Evolutionary conservation across 2,329 filamentous ascomycete genomes (phyloP), one percentile per base, ranked within the genome.

Genomic region (Didymella segeticola): DNA sequence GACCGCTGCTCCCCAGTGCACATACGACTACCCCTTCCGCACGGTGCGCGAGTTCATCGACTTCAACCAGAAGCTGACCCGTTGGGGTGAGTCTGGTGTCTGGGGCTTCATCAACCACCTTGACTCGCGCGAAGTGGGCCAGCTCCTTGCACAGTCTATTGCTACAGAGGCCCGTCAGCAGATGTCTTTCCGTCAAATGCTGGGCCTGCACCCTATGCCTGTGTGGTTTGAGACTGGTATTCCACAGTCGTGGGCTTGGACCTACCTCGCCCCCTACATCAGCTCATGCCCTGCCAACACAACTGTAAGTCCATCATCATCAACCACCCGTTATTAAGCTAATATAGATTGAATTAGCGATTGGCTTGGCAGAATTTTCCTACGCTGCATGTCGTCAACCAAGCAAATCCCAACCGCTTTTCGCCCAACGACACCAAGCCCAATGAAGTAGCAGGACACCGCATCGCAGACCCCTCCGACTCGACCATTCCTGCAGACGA

Each of bases 281-380:
- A 86, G 84, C 29, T 87, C 82, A 5, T 96, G 91, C 72, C 90
- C 91, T 0, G 77, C 76, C 36, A 85, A 88, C 70, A 86, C 88
- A 62, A 93, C 89, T 1, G 41, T 43, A 33, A 43, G 41, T 10
- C 23, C 11, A 3, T 23, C 39, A 4, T 23, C 11, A 31, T 15
- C 17, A 31, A 15, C 12, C 6, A 31, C n/a, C 5, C 10, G n/a
- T n/a, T 23, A 3, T 43, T 7, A 5, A 31, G 27, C 43, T 46
- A 29, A 46, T 15, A 14, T 17, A 12, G n/a, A 12, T n/a, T 3
- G 17, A 23, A 23, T 17, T 4, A 43, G 39, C 85, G 89, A 6
- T 79, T 96, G 25, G 82, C 86, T 20, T 96, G 91, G 90, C 89
- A 93, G 71, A 96, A 96, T 78, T 93, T 90, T 77, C 91, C 90